phyloP scores from a whole-genome alignment of 2,329 filamentous ascomycete species.

The Aureobasidium zeae region DNA sequence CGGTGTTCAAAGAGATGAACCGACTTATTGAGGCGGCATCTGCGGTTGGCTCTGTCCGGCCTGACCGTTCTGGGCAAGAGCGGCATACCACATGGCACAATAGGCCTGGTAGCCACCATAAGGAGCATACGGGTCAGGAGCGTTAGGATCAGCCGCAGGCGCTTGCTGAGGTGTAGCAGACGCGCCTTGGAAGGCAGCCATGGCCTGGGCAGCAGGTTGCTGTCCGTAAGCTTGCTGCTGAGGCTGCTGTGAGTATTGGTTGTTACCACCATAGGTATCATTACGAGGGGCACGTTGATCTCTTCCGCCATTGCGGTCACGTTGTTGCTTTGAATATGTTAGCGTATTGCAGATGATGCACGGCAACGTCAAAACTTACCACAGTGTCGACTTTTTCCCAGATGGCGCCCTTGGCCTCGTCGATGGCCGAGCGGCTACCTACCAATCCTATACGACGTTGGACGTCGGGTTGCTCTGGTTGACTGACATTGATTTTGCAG shows the following conservation, averaged over 20 bases:
- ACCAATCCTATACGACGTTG: constrained; percentile 82
- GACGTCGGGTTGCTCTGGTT: constrained; percentile 67
- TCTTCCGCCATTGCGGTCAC: constrained; percentile 19
- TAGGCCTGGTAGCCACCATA: constrained; percentile 81
- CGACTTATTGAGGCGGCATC: constrained; percentile 12
- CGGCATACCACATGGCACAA: constrained; percentile 67
- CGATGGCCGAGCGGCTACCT: constrained; percentile 67
- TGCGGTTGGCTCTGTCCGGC: constrained; percentile 15
- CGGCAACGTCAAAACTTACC: constrained; percentile 16
- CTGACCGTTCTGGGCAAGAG: constrained; percentile 47
- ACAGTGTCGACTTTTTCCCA: constrained; percentile 88
- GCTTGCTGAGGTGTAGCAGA: constrained; percentile 16
- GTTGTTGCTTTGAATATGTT: constrained; percentile 17
- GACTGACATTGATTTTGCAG: constrained; percentile 91
- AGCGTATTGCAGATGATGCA: not conserved
- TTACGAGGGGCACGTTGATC: constrained; percentile 24
- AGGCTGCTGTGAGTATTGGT: constrained; percentile 25
- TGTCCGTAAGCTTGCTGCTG: constrained; percentile 32
- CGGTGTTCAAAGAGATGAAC: constrained; percentile 9
- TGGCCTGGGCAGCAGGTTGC: constrained; percentile 11
- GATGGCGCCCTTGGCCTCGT: constrained; percentile 71
- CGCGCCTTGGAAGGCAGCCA: constrained; percentile 19
- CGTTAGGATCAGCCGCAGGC: constrained; percentile 48
- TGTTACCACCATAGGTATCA: constrained; percentile 24
- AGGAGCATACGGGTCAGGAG: constrained; percentile 53